Percentiles rank a stretch among this genome's conserved stretches.
These are phyloP conservation scores for Aspergillus japonicus DNA, from an alignment of 2,329 filamentous ascomycete genomes.

Conservation along the genomic window DNA sequence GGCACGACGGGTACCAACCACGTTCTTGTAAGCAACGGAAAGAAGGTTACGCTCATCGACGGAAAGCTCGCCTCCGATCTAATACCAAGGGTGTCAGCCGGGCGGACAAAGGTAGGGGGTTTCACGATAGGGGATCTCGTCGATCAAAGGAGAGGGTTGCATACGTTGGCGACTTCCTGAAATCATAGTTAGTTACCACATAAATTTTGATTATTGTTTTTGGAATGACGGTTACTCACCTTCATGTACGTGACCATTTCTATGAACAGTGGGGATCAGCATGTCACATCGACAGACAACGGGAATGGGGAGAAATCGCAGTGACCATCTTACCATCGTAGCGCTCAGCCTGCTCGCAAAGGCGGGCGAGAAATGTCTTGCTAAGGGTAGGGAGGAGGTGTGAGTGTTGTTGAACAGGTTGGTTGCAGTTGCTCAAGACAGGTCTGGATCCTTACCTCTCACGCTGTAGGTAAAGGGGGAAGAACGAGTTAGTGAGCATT, in stretches of 20 bases:
- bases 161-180: slow-evolving; percentile 91
- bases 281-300: slow-evolving; percentile 15
- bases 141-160: slow-evolving; percentile 17
- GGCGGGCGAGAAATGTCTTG: slow-evolving; percentile 99
- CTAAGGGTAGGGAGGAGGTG: slow-evolving; percentile 50
- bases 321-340: slow-evolving; percentile 73
- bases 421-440: slow-evolving; percentile 23
- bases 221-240: slow-evolving; percentile 48
- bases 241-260: slow-evolving; percentile 99
- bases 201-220: slow-evolving; percentile 21
- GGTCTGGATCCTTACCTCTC: slow-evolving; percentile 60
- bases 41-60: slow-evolving; percentile 85
- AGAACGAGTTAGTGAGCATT: slow-evolving; percentile 9
- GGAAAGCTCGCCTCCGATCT: slow-evolving; percentile 67
- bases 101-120: slow-evolving; percentile 9
- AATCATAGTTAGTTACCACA: slow-evolving; percentile 25
- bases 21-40: slow-evolving; percentile 99
- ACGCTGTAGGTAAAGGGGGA: slow-evolving; percentile 52
- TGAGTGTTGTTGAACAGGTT: slow-evolving; percentile 44
- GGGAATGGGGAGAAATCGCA: background rate
- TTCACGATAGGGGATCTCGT: slow-evolving; percentile 13
- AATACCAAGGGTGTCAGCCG: slow-evolving; percentile 18
- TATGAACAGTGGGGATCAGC: slow-evolving; percentile 38
- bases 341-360: slow-evolving; percentile 99
- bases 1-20: slow-evolving; percentile 94